Evolutionary conservation across 352 stramenopile species (phyloP).

Genomic region (Pythium monospermum): DNA sequence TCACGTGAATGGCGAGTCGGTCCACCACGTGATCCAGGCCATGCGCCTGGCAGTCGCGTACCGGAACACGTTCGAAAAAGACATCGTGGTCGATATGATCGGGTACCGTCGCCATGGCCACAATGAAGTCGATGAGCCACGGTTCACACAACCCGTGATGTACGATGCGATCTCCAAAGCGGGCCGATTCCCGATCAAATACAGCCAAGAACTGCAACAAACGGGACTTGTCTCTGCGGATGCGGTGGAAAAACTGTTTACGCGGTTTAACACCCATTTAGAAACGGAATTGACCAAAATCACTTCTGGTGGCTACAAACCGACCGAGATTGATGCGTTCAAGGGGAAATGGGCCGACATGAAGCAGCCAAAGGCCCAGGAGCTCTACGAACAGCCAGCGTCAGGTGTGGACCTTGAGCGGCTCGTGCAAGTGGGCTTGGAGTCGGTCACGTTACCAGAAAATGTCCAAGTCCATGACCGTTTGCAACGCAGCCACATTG

Average conservation of each 20-base stretch:
- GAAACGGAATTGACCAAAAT: constrained; percentile 57
- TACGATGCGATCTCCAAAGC: constrained; percentile 68
- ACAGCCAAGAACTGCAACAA: constrained; percentile 55
- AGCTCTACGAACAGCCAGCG: constrained; percentile 46
- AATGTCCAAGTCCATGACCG: constrained; percentile 59
- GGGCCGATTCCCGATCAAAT: constrained; percentile 65
- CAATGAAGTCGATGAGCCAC: constrained; percentile 88
- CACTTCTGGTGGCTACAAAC: constrained; percentile 53
- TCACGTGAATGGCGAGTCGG: constrained; percentile 87
- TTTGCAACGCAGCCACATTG: constrained; percentile 75
- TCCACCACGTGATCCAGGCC: constrained; percentile 70
- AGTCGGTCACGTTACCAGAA: constrained; percentile 55
- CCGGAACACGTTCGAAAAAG: constrained; percentile 80
- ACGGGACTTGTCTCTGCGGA: constrained; percentile 48
- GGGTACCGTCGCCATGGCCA: constrained; percentile 84
- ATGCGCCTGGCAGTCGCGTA: constrained; percentile 71
- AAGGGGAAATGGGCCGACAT: constrained; percentile 66
- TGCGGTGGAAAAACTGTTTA: constrained; percentile 52
- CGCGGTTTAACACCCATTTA: constrained; percentile 56
- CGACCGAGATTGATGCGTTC: constrained; percentile 68
- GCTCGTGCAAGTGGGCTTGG: constrained; percentile 54
- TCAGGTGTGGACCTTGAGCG: constrained; percentile 56
- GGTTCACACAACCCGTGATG: constrained; percentile 88
- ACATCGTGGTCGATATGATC: constrained; percentile 84
- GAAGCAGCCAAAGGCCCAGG: constrained; percentile 34